phyloP scores from a whole-genome alignment of 495 filamentous ascomycete genomes.

The Pseudomonodictys pantanalensis region DNA sequence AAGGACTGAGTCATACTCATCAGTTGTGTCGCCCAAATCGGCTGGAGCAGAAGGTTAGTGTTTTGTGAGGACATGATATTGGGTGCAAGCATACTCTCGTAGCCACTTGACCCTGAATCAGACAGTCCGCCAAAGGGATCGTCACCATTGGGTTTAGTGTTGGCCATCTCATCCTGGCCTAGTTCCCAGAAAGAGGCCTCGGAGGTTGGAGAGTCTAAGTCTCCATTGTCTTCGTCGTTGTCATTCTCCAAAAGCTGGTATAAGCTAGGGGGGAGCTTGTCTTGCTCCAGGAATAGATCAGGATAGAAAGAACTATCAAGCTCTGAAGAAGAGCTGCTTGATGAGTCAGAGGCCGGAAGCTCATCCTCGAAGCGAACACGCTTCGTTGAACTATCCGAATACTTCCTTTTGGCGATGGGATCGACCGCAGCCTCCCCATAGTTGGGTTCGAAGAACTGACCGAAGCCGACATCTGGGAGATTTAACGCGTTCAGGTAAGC shows the following conservation, averaged over 20 bases:
- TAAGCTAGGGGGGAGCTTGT: slow-evolving; percentile 64
- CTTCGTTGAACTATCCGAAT: slow-evolving; percentile 36
- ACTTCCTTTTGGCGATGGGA: slow-evolving; percentile 14
- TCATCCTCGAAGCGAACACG: slow-evolving; percentile 52
- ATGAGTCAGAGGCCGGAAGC: slow-evolving; percentile 46
- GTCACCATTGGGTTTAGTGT: neutral
- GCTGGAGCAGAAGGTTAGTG: slow-evolving; percentile 60
- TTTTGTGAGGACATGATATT: slow-evolving; percentile 32
- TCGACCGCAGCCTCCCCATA: slow-evolving; percentile 3
- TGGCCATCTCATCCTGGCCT: slow-evolving; percentile 13
- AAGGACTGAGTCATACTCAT: slow-evolving; percentile 68
- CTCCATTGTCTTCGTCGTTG: slow-evolving; percentile 18
- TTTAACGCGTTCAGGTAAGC: neutral
- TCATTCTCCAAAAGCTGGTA: slow-evolving; percentile 65
- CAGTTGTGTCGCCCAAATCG: slow-evolving; percentile 79
- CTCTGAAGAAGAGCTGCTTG: slow-evolving; percentile 51
- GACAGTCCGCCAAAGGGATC: slow-evolving; percentile 45
- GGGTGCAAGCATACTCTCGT: slow-evolving; percentile 61
- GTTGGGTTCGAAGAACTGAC: slow-evolving; percentile 26
- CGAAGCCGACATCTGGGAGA: slow-evolving; percentile 20
- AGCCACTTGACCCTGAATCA: slow-evolving; percentile 64
- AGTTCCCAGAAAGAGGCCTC: slow-evolving; percentile 41
- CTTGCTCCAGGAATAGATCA: slow-evolving; percentile 69
- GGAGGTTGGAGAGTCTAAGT: slow-evolving; percentile 12
- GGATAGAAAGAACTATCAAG: slow-evolving; percentile 59